Base-by-base conservation (phyloP, 192 early-diverging fungal genomes). In the Gamsiella multidivaricata region DNA sequence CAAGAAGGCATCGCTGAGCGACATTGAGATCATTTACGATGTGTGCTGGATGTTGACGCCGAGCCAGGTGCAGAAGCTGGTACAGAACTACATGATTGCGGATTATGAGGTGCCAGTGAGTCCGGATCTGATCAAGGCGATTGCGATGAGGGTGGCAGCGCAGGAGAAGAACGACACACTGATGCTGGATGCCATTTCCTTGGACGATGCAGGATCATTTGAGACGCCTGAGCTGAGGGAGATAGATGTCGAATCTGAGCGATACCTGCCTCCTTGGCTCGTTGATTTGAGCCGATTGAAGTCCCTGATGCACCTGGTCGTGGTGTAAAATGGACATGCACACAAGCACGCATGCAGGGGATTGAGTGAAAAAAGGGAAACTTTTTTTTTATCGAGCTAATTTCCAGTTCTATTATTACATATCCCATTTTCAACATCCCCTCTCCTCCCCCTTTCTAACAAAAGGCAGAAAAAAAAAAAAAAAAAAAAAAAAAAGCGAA, bases 21-120 rank as follows among this genome's bases (percentile, higher is more conserved):
- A 99, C 69, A 96, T 99, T 65, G 94, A 98, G 70, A 97, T 94
- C 49, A 98, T 99, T 70, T 98, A 98, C 63, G 97, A 98, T 85
- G 97, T 99, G 26, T 98, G 96, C 83, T 97, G 94, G 87, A 84
- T 97, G 71, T 85, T 99, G 63, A 97, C 96, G 68, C 92, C 95
- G 3, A 92, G 94, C 7, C 98, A 99, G 84, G 96, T 99, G 82
- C 95, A 97, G 83, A 98, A 98, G 87, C 82, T 99, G 31, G 89
- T 99, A 20, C 93, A 93, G 25, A 91, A 97, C 72, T 98, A 98
- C 79, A 91, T 93, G 58, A 92, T 96, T 56, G 93, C 95, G 2
- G 98, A 99, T 81, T 98, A 97, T 75, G 98, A 99, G 74, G 92
- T 92, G 62, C 85, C 62, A 63, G 91, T 97, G 20, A 94, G 94